Base-by-base conservation (phyloP, 139 green algal genomes). In the Spirogloea muscicola region DNA sequence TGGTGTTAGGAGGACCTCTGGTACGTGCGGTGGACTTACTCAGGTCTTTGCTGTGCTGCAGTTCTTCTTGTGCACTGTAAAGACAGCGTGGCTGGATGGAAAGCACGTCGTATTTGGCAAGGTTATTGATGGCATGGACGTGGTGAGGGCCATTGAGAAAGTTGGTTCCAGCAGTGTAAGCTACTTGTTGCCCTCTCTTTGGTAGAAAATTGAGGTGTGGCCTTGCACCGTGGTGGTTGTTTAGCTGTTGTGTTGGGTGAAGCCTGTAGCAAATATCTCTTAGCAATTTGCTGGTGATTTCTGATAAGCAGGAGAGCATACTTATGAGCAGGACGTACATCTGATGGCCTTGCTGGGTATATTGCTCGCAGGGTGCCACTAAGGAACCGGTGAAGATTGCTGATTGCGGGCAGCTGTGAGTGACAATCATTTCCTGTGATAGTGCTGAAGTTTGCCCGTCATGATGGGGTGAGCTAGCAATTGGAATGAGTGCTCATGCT, bases 21-120 rank as follows among this genome's bases (percentile, higher is more conserved):
- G n/a, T n/a, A n/a, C n/a, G n/a, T n/a, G n/a, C n/a, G n/a, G n/a
- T n/a, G n/a, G n/a, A n/a, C n/a, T n/a, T n/a, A n/a, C n/a, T n/a
- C n/a, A n/a, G n/a, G n/a, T n/a, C n/a, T n/a, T n/a, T n/a, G n/a
- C n/a, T 65, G 29, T 65, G 18, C 18, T 71, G 48, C 84, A 88
- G 69, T 88, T 88, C 40, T 88, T 88, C 79, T 55, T 88, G 36
- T 80, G 55, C 52, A 88, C 82, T 9, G 74, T 73, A 13, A 71
- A 77, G 41, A 88, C 83, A 3, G 43, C 70, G 1, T 87, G 83
- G 83, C 68, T 88, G 59, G 82, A 88, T 41, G 84, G 84, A 21
- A 84, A 74, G 51, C 93, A 98, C 72, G 89, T 95, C 5, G 94
- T 98, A 25, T 98, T 98, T 78, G 94, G 94, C 49, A 91, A 94